Evolutionary conservation across 495 filamentous ascomycete genomes (phyloP).

Genomic region (Trypethelium eluteriae): DNA sequence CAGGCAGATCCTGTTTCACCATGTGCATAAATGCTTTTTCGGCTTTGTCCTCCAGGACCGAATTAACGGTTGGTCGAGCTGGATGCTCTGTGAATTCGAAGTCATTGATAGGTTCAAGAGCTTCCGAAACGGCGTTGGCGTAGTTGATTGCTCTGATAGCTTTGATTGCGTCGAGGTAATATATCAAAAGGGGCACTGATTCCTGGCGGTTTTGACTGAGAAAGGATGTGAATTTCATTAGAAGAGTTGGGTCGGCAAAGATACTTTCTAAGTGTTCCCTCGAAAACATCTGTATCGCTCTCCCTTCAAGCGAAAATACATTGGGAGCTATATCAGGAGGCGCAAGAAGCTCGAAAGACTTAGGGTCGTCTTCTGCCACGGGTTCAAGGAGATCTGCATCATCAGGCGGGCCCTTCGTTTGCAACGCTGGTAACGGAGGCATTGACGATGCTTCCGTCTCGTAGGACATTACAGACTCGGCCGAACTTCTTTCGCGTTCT

Average conservation of each 20-base stretch:
- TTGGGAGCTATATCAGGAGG: constrained; percentile 25
- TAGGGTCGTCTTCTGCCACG: constrained; percentile 44
- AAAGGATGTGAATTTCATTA: constrained; percentile 56
- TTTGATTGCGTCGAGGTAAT: constrained; percentile 60
- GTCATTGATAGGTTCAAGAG: constrained; percentile 43
- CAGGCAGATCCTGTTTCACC: constrained; percentile 59
- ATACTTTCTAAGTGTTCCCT: constrained; percentile 52
- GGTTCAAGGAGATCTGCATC: constrained; percentile 45
- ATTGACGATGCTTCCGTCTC: constrained; percentile 36
- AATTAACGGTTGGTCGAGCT: constrained; percentile 44
- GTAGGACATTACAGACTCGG: constrained; percentile 34
- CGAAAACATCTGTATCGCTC: constrained; percentile 59
- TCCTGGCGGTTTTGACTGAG: constrained; percentile 64
- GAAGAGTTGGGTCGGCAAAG: constrained; percentile 58
- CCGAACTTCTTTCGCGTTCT: constrained; percentile 31
- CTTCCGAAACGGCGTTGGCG: constrained; percentile 53
- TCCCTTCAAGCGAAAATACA: constrained; percentile 49
- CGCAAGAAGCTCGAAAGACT: constrained; percentile 47
- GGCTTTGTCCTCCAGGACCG: constrained; percentile 51
- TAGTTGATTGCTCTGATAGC: constrained; percentile 64
- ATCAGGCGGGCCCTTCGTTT: constrained; percentile 36
- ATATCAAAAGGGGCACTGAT: constrained; percentile 56
- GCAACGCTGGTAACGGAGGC: constrained; percentile 34
- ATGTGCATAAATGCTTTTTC: constrained; percentile 51
- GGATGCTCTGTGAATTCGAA: constrained; percentile 40